A percentile compares a stretch with the other conserved stretches of the same genome.
These are phyloP conservation scores for Dittrichia graveolens DNA, from an alignment of 129 eudicot genomes.

Conservation along the genomic window DNA sequence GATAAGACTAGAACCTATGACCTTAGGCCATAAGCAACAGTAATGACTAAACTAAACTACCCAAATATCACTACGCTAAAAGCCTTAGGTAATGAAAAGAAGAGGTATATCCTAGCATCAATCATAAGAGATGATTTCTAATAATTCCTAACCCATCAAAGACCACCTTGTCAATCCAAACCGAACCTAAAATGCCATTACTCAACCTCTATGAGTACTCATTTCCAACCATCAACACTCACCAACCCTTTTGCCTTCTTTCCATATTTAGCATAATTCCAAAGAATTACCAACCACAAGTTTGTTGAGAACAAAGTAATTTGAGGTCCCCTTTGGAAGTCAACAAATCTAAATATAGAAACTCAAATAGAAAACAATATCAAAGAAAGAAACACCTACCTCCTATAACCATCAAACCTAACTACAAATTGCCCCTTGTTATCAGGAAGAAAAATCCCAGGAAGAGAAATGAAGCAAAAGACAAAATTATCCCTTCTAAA, in stretches of 20 bases:
- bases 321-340: conserved; percentile 10
- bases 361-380: conserved; percentile 1
- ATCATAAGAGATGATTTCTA: no score
- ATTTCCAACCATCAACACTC: no score
- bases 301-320: conserved; percentile 10
- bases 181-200: background rate
- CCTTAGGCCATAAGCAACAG: no score
- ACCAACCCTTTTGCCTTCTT: conserved; percentile 1
- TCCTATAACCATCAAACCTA: conserved; percentile 26
- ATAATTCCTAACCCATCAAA: background rate
- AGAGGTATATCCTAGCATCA: no score
- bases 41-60: no score
- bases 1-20: no score
- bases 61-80: no score
- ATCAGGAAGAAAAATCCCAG: conserved; percentile 20
- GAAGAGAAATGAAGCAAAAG: conserved; percentile 29
- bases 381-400: conserved; percentile 8
- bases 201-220: background rate
- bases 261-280: conserved; percentile 1
- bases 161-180: background rate
- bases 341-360: conserved; percentile 33
- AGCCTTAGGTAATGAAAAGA: no score
- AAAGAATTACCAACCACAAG: conserved; percentile 9
- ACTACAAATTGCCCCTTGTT: conserved; percentile 19
- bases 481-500: conserved; percentile 6